phyloP scores from a whole-genome alignment of 345 rosid genomes.

The Hibiscus mutabilis region DNA sequence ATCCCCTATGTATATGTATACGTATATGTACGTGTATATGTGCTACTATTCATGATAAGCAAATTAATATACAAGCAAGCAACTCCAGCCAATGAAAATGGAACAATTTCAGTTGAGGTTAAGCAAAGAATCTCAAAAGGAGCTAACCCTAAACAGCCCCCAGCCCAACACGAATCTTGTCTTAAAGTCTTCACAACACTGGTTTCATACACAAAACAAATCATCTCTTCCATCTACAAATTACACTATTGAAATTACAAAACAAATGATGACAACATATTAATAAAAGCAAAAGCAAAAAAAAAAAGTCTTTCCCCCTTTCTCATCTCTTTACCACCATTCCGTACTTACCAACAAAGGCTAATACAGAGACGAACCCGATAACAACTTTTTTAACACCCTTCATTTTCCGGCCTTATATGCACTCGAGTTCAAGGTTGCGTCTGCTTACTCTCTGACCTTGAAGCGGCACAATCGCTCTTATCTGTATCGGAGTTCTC shows the following conservation, averaged over 20 bases:
- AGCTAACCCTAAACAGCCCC: neutral
- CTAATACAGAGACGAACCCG: conserved; percentile 7
- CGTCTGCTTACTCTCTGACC: conserved; percentile 50
- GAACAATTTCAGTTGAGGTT: neutral
- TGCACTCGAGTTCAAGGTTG: conserved; percentile 6
- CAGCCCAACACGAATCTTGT: no score
- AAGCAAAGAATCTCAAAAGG: neutral
- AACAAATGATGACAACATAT: neutral
- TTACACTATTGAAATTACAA: neutral
- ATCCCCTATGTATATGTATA: no score
- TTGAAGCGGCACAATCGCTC: conserved; percentile 53
- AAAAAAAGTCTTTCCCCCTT: neutral
- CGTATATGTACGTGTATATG: no score
- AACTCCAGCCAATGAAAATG: neutral
- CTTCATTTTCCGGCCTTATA: neutral
- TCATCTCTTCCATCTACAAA: conserved; percentile 29
- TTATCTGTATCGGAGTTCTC: conserved; percentile 65
- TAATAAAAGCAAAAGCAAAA: neutral
- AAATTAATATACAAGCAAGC: no score
- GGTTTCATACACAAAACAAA: conserved; percentile 28
- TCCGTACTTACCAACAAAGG: conserved; percentile 32
- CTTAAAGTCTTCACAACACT: no score
- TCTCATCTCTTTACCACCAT: conserved; percentile 10
- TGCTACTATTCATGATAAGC: no score
- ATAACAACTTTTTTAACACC: conserved; percentile 9